These are phyloP conservation scores for Eleusine indica DNA, from an alignment of 176 grass and related monocot species.

Conservation along the genomic window DNA sequence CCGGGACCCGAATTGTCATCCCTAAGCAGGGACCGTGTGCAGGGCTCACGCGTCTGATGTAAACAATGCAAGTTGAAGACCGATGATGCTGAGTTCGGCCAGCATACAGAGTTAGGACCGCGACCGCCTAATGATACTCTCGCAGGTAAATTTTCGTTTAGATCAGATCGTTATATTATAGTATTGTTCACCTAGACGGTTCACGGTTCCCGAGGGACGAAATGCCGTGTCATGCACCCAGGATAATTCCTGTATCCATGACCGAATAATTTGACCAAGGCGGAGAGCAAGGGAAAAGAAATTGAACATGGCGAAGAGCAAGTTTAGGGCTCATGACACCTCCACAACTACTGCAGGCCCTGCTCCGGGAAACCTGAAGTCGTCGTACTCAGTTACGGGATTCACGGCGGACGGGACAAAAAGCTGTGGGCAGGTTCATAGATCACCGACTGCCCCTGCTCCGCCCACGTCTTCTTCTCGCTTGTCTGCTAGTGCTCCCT, in stretches of 20 bases:
- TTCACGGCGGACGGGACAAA: neutral
- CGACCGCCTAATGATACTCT: too few species aligned
- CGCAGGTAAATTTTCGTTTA: too few species aligned
- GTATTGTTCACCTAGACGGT: too few species aligned
- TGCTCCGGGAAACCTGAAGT: neutral
- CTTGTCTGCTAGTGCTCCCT: neutral
- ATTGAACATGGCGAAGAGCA: neutral
- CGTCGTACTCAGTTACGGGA: neutral
- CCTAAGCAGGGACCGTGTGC: neutral
- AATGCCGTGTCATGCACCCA: too few species aligned
- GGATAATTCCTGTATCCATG: neutral
- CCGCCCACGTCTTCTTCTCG: neutral
- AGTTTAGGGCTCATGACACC: neutral
- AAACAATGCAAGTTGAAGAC: too few species aligned
- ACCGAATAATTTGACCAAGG: neutral
- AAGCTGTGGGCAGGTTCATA: neutral
- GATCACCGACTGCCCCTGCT: neutral
- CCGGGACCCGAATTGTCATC: too few species aligned
- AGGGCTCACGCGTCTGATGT: neutral
- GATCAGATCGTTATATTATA: too few species aligned
- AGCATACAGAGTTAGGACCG: too few species aligned
- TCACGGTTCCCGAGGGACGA: too few species aligned
- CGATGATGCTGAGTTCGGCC: too few species aligned
- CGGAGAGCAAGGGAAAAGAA: neutral
- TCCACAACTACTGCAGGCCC: neutral